phyloP scores from a whole-genome alignment of 192 early-diverging fungal species.

The Coemansia sp. region DNA sequence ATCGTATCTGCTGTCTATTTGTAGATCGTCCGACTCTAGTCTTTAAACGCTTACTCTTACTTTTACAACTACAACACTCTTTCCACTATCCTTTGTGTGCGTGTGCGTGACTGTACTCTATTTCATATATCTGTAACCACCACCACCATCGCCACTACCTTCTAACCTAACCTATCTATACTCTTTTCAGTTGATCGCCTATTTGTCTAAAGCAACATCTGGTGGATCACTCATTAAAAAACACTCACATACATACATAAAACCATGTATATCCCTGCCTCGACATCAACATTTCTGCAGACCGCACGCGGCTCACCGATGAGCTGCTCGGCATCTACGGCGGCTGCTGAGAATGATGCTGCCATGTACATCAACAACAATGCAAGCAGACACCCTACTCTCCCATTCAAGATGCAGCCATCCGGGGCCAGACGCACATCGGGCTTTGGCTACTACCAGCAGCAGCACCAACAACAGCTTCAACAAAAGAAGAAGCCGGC shows the following conservation, averaged over 20 bases:
- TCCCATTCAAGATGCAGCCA: constrained; percentile 22
- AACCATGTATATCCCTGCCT: constrained; percentile 48
- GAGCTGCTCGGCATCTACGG: constrained; percentile 18
- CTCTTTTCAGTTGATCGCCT: neutral
- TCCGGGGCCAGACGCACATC: neutral
- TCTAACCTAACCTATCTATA: neutral
- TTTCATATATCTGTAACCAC: neutral
- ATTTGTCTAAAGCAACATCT: neutral
- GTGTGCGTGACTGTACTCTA: neutral
- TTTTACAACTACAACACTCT: neutral
- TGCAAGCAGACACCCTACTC: neutral
- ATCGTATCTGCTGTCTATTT: neutral
- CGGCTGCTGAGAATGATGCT: neutral
- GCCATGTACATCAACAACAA: constrained; percentile 2
- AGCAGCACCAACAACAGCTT: constrained; percentile 12
- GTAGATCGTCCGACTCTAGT: neutral
- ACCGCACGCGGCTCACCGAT: constrained; percentile 14
- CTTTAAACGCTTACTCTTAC: neutral
- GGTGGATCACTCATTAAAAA: neutral
- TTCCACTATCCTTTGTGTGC: neutral
- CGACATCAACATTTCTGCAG: constrained; percentile 13
- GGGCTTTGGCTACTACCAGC: neutral
- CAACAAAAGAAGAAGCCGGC: constrained; percentile 17
- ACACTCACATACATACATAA: neutral
- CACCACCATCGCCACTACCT: neutral